A percentile compares a stretch with the other conserved stretches of the same genome.
These are phyloP conservation scores for Termitomyces sp. DNA, from an alignment of 768 basidiomycete genomes.

Conservation along the genomic window DNA sequence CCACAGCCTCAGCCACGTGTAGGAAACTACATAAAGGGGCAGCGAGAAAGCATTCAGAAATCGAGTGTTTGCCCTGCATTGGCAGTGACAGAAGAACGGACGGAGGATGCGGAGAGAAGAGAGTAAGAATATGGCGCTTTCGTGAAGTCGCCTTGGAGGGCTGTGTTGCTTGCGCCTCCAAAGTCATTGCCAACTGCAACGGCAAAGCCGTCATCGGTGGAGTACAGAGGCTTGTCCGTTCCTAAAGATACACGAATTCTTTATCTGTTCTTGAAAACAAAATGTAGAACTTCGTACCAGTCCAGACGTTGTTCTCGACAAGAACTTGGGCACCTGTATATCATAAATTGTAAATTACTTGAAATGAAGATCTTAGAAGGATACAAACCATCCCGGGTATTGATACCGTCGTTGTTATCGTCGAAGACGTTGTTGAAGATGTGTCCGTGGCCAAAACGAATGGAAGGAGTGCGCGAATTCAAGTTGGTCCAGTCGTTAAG, in stretches of 20 bases:
- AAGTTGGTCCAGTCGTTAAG: constrained; percentile 42
- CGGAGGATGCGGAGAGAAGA: constrained; percentile 26
- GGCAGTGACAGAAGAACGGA: constrained; percentile 27
- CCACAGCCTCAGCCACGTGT: constrained; percentile 5
- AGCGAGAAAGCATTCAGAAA: constrained; percentile 21
- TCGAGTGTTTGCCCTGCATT: constrained; percentile 30
- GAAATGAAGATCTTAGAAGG: neutral
- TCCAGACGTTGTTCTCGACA: constrained; percentile 48
- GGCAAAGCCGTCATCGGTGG: constrained; percentile 40
- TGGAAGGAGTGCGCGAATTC: constrained; percentile 45
- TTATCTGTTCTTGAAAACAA: neutral
- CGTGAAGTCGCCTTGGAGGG: constrained; percentile 32
- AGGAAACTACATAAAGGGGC: neutral
- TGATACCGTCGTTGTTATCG: constrained; percentile 42
- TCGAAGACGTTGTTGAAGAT: constrained; percentile 47
- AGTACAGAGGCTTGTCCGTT: constrained; percentile 38
- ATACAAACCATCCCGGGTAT: constrained; percentile 36
- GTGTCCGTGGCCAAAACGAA: constrained; percentile 46
- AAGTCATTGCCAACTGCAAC: constrained; percentile 38
- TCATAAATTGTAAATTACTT: neutral
- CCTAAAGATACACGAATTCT: constrained; percentile 13
- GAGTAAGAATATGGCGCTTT: constrained; percentile 34
- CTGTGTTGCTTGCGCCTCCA: constrained; percentile 32
- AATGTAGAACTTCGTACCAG: constrained; percentile 22
- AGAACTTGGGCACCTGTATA: constrained; percentile 41